These are phyloP conservation scores for Cryptococcus jaspeensis DNA, from an alignment of 1,284 basidiomycete species.

Conservation along the genomic window DNA sequence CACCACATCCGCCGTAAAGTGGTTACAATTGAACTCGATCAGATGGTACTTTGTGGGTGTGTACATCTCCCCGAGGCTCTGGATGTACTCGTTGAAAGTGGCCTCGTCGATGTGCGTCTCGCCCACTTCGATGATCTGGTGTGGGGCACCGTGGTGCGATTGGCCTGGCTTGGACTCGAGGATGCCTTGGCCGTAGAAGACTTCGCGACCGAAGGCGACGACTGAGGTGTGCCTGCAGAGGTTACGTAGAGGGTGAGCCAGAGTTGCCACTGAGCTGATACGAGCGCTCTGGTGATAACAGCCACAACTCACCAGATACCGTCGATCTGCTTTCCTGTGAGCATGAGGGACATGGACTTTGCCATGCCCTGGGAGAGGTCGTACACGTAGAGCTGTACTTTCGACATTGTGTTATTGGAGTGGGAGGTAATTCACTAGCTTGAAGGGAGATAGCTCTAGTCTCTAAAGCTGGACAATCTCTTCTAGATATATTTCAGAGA, in stretches of 20 bases:
- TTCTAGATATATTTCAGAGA: no score
- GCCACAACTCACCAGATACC: conserved; percentile 72
- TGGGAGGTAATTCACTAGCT: no score
- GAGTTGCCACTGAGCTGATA: neutral
- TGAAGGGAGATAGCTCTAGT: no score
- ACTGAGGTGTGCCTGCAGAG: conserved; percentile 67
- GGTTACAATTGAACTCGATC: conserved; percentile 72
- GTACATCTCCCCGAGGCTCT: conserved; percentile 71
- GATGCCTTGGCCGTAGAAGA: conserved; percentile 88
- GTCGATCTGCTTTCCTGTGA: conserved; percentile 82
- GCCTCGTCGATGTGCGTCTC: conserved; percentile 76
- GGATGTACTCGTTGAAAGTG: conserved; percentile 77
- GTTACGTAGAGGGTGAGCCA: neutral
- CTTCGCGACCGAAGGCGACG: conserved; percentile 78
- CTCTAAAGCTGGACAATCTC: no score
- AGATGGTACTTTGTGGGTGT: conserved; percentile 90
- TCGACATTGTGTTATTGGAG: conserved; percentile 47
- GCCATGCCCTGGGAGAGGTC: conserved; percentile 85
- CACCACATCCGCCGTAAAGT: conserved; percentile 81
- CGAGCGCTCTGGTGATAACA: neutral
- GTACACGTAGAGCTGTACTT: conserved; percentile 80
- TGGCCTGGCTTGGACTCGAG: conserved; percentile 63
- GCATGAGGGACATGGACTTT: conserved; percentile 66
- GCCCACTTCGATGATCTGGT: conserved; percentile 75
- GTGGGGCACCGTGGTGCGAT: conserved; percentile 77